Evolutionary conservation across 106 monocot species (phyloP), one percentile per base, ranked within the genome.

Genomic region (Hemerocallis citrina): DNA sequence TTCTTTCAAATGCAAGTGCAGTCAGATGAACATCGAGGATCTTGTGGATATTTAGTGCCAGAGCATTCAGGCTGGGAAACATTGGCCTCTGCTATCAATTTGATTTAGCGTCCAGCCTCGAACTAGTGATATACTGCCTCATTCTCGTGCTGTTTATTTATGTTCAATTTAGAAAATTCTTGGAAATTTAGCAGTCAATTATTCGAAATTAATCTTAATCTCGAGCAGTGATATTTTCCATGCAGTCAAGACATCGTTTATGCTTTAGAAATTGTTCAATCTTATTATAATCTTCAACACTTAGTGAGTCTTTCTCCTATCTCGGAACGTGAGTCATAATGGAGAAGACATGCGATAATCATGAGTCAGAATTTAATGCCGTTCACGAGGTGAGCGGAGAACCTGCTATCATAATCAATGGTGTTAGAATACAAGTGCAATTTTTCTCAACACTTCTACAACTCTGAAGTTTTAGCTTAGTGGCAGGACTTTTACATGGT

Each of bases 321-420:
- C 19, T 6, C 14, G 8, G 8, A 42, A 28, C 27, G 59, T 37
- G 11, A 30, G 12, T 48, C 39, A 67, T 21, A 19, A 77, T 80
- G 66, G 77, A 67, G 31, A 66, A 48, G 7, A 2, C 35, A 30
- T 49, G 40, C 30, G 29, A 49, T 38, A 46, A 21, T 15, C 54
- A 67, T 60, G 69, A 66, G 16, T 40, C 51, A 19, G 66, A 64
- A 22, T 43, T 60, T 73, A 42, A 52, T 28, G 16, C 17, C 59
- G 75, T 87, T 45, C 71, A 57, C 62, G 68, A 75, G 58, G 63
- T 92, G 37, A 20, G 33, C 38, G 78, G 89, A 44, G 89, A 90
- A 30, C 89, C 89, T 35, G 85, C 85, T 17, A 64, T 85, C 25
- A 43, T 75, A 55, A 82, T 90, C 36, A 79, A 80, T 62, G 81